Conservation (phyloP, 352 stramenopile genomes). For the Pythium brachiatum region DNA sequence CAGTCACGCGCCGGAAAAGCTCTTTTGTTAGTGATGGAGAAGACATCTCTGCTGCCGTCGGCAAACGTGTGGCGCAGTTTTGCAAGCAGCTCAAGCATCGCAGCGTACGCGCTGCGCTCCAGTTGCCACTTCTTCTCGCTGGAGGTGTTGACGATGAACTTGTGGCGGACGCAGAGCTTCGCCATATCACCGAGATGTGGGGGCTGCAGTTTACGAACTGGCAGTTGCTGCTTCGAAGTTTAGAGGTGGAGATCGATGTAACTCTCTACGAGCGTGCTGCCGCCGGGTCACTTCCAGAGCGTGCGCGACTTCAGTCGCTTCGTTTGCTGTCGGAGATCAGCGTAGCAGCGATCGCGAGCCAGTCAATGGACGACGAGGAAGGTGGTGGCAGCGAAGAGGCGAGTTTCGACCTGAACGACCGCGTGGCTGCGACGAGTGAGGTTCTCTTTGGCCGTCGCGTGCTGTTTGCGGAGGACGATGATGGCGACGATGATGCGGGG, state of each 20-base stretch:
- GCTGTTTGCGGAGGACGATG: conserved; percentile 65
- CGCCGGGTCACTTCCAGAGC: conserved; percentile 25
- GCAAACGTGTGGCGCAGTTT: conserved; percentile 52
- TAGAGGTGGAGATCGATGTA: conserved; percentile 60
- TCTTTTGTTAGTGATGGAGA: not conserved
- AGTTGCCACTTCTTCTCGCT: conserved; percentile 52
- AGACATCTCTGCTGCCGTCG: conserved; percentile 19
- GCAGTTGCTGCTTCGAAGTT: conserved; percentile 53
- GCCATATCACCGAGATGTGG: conserved; percentile 41
- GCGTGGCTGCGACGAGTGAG: conserved; percentile 45
- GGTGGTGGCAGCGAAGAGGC: not conserved
- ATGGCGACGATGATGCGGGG: conserved; percentile 6
- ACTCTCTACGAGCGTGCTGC: conserved; percentile 38
- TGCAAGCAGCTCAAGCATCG: conserved; percentile 50
- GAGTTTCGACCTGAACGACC: conserved; percentile 41
- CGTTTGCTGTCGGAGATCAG: conserved; percentile 46
- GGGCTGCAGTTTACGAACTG: conserved; percentile 43
- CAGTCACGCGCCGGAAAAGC: conserved; percentile 5
- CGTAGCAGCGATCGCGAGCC: conserved; percentile 27
- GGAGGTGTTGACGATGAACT: conserved; percentile 42
- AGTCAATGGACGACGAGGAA: not conserved
- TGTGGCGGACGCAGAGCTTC: conserved; percentile 49
- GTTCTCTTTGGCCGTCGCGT: conserved; percentile 74
- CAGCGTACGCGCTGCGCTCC: conserved; percentile 38
- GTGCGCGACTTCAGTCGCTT: conserved; percentile 55